Conservation (phyloP, 176 grass and related monocot genomes). For the Bothriochloa decipiens region DNA sequence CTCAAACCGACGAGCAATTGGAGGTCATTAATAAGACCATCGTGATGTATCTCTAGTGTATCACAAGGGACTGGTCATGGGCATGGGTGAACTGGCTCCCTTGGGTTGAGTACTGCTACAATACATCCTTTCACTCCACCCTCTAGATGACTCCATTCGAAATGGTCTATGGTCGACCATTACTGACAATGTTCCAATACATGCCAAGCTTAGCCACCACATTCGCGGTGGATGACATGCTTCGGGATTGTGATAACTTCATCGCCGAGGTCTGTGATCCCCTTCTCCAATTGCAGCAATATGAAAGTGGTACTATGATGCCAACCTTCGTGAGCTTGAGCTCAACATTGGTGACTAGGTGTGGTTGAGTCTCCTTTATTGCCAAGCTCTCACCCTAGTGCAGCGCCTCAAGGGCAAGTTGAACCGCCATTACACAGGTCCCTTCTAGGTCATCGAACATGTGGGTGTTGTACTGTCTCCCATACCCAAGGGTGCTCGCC, state of each 20-base stretch:
- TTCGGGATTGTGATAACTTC: background rate
- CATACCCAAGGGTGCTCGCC: background rate
- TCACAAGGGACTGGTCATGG: no score
- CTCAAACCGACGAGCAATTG: no score
- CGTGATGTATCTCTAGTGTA: no score
- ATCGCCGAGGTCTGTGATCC: background rate
- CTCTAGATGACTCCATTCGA: background rate
- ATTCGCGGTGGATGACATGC: background rate
- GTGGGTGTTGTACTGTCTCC: background rate
- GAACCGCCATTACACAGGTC: no score
- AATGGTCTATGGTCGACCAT: background rate
- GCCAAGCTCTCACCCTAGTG: no score
- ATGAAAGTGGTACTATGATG: background rate
- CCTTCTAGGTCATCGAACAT: background rate
- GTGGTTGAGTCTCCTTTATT: no score
- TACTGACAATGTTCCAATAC: background rate
- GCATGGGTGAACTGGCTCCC: no score
- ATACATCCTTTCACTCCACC: background rate
- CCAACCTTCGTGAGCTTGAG: background rate
- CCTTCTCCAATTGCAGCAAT: background rate
- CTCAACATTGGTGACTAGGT: background rate
- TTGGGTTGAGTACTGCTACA: background rate
- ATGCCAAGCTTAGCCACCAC: background rate
- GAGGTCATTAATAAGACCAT: no score
- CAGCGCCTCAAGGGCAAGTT: no score